Conservation (phyloP, 225 moss, liverwort and hornwort species). For the Physcomitrellopsis africana region DNA sequence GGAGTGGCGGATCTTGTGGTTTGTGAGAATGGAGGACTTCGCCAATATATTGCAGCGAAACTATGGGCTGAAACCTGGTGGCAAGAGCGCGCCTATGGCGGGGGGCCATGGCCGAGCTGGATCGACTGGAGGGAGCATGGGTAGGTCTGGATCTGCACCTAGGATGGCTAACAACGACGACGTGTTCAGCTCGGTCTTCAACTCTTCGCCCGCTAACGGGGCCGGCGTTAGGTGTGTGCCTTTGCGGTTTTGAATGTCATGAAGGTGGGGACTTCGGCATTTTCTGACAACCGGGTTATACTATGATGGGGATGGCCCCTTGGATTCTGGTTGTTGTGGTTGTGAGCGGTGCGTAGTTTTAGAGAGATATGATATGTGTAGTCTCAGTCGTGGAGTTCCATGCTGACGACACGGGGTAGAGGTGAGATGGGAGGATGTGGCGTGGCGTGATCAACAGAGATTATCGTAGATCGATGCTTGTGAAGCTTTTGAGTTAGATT, state of each 20-base stretch:
- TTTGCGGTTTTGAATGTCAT: neutral
- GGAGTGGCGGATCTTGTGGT: constrained; percentile 4
- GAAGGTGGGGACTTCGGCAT: neutral
- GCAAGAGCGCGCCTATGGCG: constrained; percentile 87
- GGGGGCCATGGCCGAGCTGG: constrained; percentile 54
- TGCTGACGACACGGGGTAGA: neutral
- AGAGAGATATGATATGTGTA: neutral
- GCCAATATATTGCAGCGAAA: constrained; percentile 90
- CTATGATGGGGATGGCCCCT: neutral
- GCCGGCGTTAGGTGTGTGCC: constrained; percentile 31
- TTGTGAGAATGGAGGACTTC: constrained; percentile 85
- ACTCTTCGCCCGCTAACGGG: constrained; percentile 31
- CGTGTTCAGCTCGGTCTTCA: constrained; percentile 42
- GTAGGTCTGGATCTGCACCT: constrained; percentile 55
- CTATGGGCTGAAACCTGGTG: constrained; percentile 97
- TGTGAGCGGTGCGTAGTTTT: neutral
- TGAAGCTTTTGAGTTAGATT: neutral
- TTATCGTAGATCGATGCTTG: neutral
- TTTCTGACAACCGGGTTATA: neutral
- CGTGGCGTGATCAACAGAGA: neutral
- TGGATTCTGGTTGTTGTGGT: neutral
- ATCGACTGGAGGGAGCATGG: constrained; percentile 45
- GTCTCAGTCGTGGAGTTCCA: neutral
- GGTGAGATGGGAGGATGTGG: neutral
- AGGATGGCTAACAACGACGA: constrained; percentile 57